These are phyloP conservation scores for Herpetomonas samuelpessoai DNA, from an alignment of 208 protist genomes.

Conservation along the genomic window DNA sequence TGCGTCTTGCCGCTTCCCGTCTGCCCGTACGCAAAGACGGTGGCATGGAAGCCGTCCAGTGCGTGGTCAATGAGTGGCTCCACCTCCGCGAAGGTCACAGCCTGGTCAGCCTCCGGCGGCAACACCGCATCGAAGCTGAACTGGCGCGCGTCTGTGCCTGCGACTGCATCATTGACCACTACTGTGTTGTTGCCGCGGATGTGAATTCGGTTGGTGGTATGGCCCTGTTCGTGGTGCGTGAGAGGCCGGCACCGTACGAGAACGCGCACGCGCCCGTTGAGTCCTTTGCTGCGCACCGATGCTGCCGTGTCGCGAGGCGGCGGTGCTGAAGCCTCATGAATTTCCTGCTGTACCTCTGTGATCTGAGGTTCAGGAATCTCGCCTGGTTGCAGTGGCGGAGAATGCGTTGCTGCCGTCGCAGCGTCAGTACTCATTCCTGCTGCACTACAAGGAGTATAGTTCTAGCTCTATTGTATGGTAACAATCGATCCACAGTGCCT, in stretches of 20 bases:
- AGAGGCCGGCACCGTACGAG: slow-evolving; percentile 73
- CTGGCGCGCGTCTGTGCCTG: slow-evolving; percentile 25
- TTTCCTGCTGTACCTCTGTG: no score
- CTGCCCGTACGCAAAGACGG: slow-evolving; percentile 89
- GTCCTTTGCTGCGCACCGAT: no score
- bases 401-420: no score
- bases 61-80: slow-evolving; percentile 79
- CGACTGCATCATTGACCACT: slow-evolving; percentile 20
- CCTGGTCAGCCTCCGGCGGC: slow-evolving; percentile 40
- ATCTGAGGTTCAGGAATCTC: no score
- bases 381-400: no score
- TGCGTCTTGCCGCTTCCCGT: slow-evolving; percentile 91
- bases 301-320: no score
- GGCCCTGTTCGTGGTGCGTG: slow-evolving; percentile 20
- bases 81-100: slow-evolving; percentile 60
- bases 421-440: no score
- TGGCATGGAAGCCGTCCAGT: slow-evolving; percentile 83
- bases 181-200: slow-evolving; percentile 33
- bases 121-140: slow-evolving; percentile 85
- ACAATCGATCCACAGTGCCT: no score
- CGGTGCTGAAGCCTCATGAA: no score
- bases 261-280: slow-evolving; percentile 42
- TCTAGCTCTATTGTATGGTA: no score
- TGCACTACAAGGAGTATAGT: no score
- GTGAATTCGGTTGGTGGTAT: slow-evolving; percentile 37